phyloP scores from a whole-genome alignment of 305 asterid genomes.

The Fraxinus albicans region DNA sequence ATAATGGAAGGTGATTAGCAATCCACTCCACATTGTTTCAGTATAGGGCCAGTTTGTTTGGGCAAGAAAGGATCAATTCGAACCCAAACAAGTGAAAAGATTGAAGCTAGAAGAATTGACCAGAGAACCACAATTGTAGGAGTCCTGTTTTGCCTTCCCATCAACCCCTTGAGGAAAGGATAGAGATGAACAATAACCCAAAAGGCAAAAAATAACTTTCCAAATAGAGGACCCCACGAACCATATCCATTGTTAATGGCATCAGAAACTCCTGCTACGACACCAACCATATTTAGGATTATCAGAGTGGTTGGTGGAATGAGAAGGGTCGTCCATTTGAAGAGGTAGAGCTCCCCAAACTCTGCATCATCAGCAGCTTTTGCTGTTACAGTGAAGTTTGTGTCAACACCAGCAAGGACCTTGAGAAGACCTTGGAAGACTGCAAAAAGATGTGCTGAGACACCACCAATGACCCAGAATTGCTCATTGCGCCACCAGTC shows the following conservation, averaged over 20 bases:
- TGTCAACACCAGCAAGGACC: conserved; percentile 72
- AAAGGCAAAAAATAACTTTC: conserved; percentile 73
- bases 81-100: conserved; percentile 80
- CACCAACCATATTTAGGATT: conserved; percentile 73
- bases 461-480: conserved; percentile 85
- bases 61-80: conserved; percentile 83
- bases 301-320: conserved; percentile 80
- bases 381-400: conserved; percentile 70
- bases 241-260: conserved; percentile 76
- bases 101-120: conserved; percentile 76
- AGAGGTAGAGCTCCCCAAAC: conserved; percentile 78
- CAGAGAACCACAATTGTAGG: conserved; percentile 85
- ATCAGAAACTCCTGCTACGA: conserved; percentile 74
- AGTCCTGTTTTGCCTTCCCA: conserved; percentile 84
- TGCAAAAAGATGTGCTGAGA: conserved; percentile 74
- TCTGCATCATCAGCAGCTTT: conserved; percentile 68
- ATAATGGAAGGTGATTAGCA: conserved; percentile 37
- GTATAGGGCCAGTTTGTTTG: conserved; percentile 73
- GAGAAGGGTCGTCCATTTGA: conserved; percentile 86
- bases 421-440: conserved; percentile 78
- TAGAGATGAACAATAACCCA: conserved; percentile 87
- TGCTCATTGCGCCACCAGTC: conserved; percentile 91
- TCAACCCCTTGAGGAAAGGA: conserved; percentile 78
- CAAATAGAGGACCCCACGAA: conserved; percentile 81
- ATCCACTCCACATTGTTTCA: conserved; percentile 78